These are phyloP conservation scores for Pichia manshurica DNA, from an alignment of 805 yeast genomes.

Conservation along the genomic window DNA sequence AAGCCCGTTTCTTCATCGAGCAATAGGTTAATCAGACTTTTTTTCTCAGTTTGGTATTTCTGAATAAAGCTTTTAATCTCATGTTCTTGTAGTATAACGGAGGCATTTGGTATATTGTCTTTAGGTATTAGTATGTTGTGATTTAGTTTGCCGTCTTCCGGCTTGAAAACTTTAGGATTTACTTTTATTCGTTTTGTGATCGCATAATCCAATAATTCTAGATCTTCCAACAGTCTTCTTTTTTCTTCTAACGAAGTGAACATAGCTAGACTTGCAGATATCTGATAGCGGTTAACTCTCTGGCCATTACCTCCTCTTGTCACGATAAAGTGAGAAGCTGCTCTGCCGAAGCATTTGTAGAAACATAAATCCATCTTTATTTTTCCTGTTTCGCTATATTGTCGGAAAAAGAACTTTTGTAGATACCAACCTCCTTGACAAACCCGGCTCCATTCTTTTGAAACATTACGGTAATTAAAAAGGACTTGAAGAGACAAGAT, in stretches of 20 bases:
- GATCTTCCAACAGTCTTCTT: constrained; percentile 47
- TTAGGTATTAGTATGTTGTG: constrained; percentile 29
- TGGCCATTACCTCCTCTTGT: too few relatives aligned
- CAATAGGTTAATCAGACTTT: constrained; percentile 19
- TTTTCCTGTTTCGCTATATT: too few relatives aligned
- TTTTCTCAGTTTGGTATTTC: constrained; percentile 35
- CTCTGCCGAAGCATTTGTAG: too few relatives aligned
- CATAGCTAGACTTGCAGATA: background rate
- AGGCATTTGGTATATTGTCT: constrained; percentile 42
- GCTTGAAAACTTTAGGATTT: constrained; percentile 50
- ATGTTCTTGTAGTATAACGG: constrained; percentile 56
- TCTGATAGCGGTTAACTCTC: background rate
- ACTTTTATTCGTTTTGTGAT: constrained; percentile 54
- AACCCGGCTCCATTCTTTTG: too few relatives aligned
- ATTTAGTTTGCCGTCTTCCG: constrained; percentile 20
- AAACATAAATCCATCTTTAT: too few relatives aligned
- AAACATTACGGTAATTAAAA: too few relatives aligned
- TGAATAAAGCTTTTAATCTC: constrained; percentile 52
- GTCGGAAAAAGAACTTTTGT: too few relatives aligned
- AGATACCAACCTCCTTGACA: too few relatives aligned
- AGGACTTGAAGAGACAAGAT: too few relatives aligned
- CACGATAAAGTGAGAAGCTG: too few relatives aligned
- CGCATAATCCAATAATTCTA: constrained; percentile 67
- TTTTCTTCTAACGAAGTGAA: constrained; percentile 32
- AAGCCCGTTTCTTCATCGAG: constrained; percentile 1